Conservation (phyloP, 148 eudicot genomes). For the Selenicereus undatus region DNA sequence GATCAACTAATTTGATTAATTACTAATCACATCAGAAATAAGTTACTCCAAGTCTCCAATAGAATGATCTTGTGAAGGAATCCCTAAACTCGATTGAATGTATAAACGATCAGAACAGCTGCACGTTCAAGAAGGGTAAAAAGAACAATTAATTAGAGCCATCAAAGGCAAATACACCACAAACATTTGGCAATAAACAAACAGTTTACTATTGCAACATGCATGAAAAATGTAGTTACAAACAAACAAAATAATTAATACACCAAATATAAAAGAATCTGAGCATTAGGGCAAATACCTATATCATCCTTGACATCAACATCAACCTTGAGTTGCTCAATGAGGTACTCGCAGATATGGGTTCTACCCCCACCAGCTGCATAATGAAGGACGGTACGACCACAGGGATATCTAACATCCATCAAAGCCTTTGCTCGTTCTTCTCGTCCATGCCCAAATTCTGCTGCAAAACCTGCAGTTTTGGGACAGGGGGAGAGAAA, state of each 20-base stretch:
- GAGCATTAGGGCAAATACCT: conserved; percentile 6
- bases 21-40: no score
- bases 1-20: neutral
- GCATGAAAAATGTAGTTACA: neutral
- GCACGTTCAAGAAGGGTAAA: neutral
- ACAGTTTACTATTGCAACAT: neutral
- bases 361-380: conserved; percentile 14
- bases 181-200: no score
- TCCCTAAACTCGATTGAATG: neutral
- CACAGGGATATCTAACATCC: neutral
- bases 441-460: neutral
- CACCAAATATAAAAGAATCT: neutral
- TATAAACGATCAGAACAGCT: neutral
- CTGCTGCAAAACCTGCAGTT: conserved; percentile 4
- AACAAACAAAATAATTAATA: neutral
- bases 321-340: conserved; percentile 16
- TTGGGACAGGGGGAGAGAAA: neutral
- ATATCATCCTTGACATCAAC: neutral
- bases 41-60: neutral
- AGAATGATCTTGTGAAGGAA: neutral
- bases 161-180: no score
- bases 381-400: conserved; percentile 9
- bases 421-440: neutral
- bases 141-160: no score
- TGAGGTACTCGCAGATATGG: conserved; percentile 19